Percentiles rank a stretch among this genome's conserved stretches.
These are phyloP conservation scores for Lactifluus rugatus DNA, from an alignment of 768 basidiomycete species.

Conservation along the genomic window DNA sequence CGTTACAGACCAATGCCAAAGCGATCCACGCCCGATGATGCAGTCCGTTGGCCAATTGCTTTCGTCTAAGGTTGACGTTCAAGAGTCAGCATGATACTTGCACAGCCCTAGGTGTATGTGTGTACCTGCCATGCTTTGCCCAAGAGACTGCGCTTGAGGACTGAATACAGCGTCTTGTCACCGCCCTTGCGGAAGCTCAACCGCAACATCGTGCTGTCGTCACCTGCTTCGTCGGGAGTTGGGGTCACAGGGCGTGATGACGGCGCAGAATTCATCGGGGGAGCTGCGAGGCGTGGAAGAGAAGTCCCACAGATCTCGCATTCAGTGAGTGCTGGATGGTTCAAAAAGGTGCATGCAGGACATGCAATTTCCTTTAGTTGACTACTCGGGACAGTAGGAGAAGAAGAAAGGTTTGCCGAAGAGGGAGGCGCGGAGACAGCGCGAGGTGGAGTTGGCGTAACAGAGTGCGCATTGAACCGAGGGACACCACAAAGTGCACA, in stretches of 20 bases:
- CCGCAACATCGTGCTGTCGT: conserved; percentile 47
- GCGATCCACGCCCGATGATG: conserved; percentile 21
- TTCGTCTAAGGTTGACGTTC: conserved; percentile 7
- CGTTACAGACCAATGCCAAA: conserved; percentile 43
- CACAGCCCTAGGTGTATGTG: not conserved
- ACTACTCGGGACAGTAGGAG: conserved; percentile 30
- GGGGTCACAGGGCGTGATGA: conserved; percentile 53
- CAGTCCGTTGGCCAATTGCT: not conserved
- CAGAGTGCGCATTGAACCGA: conserved; percentile 31
- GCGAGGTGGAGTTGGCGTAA: conserved; percentile 20
- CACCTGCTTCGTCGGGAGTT: conserved; percentile 28
- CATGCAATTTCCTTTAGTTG: conserved; percentile 46
- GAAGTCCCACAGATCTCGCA: conserved; percentile 86
- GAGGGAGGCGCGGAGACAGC: conserved; percentile 18
- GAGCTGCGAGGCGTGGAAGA: conserved; percentile 33
- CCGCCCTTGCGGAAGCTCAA: conserved; percentile 90
- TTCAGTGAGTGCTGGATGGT: conserved; percentile 56
- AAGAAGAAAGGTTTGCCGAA: conserved; percentile 29
- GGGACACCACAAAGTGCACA: conserved; percentile 82
- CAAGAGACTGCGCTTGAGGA: conserved; percentile 59
- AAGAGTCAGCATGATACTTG: not conserved
- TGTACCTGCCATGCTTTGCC: conserved; percentile 69
- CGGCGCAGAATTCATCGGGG: conserved; percentile 45
- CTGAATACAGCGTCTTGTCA: conserved; percentile 71
- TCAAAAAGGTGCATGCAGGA: conserved; percentile 86